phyloP scores from a whole-genome alignment of 257 asterid genomes.

The Solanum pimpinellifolium region DNA sequence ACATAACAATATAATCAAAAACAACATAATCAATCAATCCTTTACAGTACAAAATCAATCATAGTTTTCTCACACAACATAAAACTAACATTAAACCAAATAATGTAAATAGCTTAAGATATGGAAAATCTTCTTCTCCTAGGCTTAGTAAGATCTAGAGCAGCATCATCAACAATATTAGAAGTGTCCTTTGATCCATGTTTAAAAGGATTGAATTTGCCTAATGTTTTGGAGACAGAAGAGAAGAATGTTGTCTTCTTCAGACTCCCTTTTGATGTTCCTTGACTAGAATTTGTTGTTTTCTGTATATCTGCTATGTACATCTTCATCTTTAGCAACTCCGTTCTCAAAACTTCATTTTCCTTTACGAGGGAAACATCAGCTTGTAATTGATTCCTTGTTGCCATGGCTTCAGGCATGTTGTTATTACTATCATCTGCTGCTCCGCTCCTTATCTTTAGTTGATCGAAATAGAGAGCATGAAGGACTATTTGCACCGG shows the following conservation, averaged over 20 bases:
- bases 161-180: constrained; percentile 40
- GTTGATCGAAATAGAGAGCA: constrained; percentile 79
- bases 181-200: constrained; percentile 84
- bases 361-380: constrained; percentile 65
- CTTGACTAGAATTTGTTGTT: not conserved
- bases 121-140: constrained; percentile 89
- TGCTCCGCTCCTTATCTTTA: constrained; percentile 61
- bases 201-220: constrained; percentile 75
- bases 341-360: constrained; percentile 71
- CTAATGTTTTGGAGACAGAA: constrained; percentile 64
- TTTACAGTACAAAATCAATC: constrained; percentile 21
- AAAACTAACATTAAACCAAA: not conserved
- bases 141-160: constrained; percentile 60
- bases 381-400: constrained; percentile 56
- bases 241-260: constrained; percentile 65
- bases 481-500: constrained; percentile 95
- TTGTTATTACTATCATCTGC: constrained; percentile 14
- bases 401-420: constrained; percentile 32
- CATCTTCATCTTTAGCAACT: constrained; percentile 84
- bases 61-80: not conserved
- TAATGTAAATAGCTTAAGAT: constrained; percentile 8
- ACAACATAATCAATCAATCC: constrained; percentile 7
- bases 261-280: constrained; percentile 22
- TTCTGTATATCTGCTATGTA: constrained; percentile 55
- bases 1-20: not conserved